Evolutionary conservation across 495 filamentous ascomycete genomes (phyloP).

Genomic region (Acidomyces sp.): DNA sequence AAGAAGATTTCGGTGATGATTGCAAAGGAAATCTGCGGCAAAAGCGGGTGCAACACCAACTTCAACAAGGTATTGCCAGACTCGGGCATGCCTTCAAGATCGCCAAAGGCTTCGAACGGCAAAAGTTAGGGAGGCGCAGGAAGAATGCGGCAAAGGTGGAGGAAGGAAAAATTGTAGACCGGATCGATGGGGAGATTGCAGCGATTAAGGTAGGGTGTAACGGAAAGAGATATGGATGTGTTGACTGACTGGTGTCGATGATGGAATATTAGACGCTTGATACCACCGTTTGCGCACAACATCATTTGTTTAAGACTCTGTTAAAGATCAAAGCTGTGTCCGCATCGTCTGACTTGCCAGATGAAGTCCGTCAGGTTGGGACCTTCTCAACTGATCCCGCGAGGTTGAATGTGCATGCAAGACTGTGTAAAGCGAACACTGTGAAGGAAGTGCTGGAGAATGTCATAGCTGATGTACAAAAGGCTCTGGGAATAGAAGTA

Average conservation of each 20-base stretch:
- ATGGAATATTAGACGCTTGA: conserved; percentile 38
- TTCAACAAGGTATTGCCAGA: conserved; percentile 7
- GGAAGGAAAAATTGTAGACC: conserved; percentile 29
- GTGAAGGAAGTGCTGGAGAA: conserved; percentile 56
- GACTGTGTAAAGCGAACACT: conserved; percentile 61
- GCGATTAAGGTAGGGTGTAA: conserved; percentile 53
- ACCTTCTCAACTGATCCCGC: conserved; percentile 36
- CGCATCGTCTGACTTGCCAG: conserved; percentile 35
- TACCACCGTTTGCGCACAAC: conserved; percentile 46
- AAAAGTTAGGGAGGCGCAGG: conserved; percentile 66
- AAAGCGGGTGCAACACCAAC: conserved; percentile 8
- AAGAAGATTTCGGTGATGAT: background rate
- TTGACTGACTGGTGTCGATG: conserved; percentile 1
- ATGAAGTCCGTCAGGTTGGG: conserved; percentile 22
- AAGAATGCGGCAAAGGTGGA: conserved; percentile 43
- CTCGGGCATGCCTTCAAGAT: conserved; percentile 37
- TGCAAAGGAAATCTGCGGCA: background rate
- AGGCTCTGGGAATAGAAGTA: conserved; percentile 35
- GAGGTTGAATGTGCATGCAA: conserved; percentile 61
- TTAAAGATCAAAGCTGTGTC: conserved; percentile 57
- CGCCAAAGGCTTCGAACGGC: conserved; percentile 76
- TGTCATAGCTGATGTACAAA: conserved; percentile 49
- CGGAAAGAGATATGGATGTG: background rate
- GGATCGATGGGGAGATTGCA: conserved; percentile 59
- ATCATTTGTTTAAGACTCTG: conserved; percentile 65